Evolutionary conservation across 2,329 filamentous ascomycete genomes (phyloP).

Genomic region (Xylaria sp.): DNA sequence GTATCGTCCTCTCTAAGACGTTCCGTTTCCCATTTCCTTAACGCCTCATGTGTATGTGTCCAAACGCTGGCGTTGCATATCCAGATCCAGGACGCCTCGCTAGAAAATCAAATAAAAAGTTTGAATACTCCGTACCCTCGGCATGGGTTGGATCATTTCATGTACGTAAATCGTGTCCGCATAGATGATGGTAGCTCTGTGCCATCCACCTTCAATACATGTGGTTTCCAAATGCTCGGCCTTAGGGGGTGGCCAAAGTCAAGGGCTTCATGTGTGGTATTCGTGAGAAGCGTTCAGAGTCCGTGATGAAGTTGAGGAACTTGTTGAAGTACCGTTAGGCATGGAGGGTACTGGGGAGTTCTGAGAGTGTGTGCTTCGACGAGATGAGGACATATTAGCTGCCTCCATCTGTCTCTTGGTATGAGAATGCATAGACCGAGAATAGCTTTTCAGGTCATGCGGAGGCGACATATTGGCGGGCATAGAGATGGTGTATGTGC

Average conservation of each 20-base stretch:
- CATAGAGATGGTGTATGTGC: conserved; percentile 44
- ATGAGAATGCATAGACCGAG: conserved; percentile 71
- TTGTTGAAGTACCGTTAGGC: conserved; percentile 44
- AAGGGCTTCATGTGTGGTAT: conserved; percentile 22
- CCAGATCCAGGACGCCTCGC: conserved; percentile 30
- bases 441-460: conserved; percentile 57
- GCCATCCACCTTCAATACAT: not conserved
- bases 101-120: conserved; percentile 16
- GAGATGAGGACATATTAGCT: conserved; percentile 58
- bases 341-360: conserved; percentile 38
- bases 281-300: conserved; percentile 19
- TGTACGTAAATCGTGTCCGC: conserved; percentile 26
- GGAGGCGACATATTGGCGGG: conserved; percentile 46
- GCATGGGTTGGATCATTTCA: conserved; percentile 7
- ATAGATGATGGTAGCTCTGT: not conserved
- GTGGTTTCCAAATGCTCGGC: not conserved
- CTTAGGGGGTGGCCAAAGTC: not conserved
- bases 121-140: conserved; percentile 2
- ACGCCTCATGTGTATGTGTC: conserved; percentile 9
- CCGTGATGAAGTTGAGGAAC: conserved; percentile 32
- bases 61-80: conserved; percentile 15
- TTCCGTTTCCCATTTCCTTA: not conserved
- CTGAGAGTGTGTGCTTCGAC: conserved; percentile 43
- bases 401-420: conserved; percentile 74
- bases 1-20: not conserved